phyloP scores from a whole-genome alignment of 2,329 filamentous ascomycete genomes.

The Tolypocladium ophioglossoides region DNA sequence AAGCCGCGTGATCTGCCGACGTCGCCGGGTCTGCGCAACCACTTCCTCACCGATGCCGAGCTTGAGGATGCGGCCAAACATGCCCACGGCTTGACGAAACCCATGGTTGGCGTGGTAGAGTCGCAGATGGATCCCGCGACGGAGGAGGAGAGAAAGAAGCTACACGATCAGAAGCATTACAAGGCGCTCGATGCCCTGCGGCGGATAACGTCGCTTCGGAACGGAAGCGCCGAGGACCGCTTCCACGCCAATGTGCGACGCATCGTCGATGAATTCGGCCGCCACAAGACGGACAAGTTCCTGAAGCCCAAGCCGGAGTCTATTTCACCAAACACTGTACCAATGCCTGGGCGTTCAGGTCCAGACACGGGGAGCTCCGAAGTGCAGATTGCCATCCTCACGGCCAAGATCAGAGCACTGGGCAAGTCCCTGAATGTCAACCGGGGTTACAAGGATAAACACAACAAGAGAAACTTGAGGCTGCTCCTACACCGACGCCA shows the following conservation, averaged over 20 bases:
- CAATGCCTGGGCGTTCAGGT: conserved; percentile 53
- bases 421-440: conserved; percentile 59
- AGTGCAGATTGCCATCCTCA: conserved; percentile 95
- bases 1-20: conserved; percentile 33
- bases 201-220: conserved; percentile 68
- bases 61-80: conserved; percentile 55
- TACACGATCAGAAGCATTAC: conserved; percentile 46
- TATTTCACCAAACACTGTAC: conserved; percentile 27
- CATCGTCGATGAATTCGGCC: conserved; percentile 79
- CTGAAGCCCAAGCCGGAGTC: conserved; percentile 53
- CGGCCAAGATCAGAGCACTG: conserved; percentile 80
- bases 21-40: conserved; percentile 54
- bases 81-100: conserved; percentile 58
- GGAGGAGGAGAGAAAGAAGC: conserved; percentile 22
- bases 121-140: conserved; percentile 29
- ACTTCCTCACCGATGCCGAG: conserved; percentile 60
- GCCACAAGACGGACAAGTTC: conserved; percentile 71
- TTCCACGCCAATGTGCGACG: conserved; percentile 74
- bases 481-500: conserved; percentile 81
- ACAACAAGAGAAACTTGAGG: conserved; percentile 85
- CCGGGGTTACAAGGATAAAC: conserved; percentile 72
- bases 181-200: conserved; percentile 66
- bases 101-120: conserved; percentile 28
- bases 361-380: conserved; percentile 91
- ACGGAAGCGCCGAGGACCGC: conserved; percentile 68